Base-by-base conservation (phyloP, 495 filamentous ascomycete genomes). In the Lasiosphaeriaceae sp. region DNA sequence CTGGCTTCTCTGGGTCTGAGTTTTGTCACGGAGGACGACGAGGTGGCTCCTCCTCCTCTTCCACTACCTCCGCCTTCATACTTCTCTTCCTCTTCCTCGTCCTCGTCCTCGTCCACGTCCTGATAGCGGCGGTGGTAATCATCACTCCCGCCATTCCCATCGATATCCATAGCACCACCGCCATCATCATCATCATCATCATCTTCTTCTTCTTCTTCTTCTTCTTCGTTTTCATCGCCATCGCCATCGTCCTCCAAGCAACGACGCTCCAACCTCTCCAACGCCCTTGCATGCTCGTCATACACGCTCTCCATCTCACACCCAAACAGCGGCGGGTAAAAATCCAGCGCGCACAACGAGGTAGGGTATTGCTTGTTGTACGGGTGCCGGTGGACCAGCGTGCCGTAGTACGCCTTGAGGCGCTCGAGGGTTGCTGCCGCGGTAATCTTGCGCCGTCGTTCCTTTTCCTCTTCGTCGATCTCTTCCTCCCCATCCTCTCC, bases 271-370 rank as follows among this genome's bases (percentile, higher is more conserved):
- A 67, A 21, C 0, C 44, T 48, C 20, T 55, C 55, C 45, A 67
- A 16, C 0, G 59, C 65, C 23, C 37, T 11, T 21, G 45, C 47
- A 23, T 70, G 60, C 52, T 69, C 66, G 19, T 58, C 61, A 52
- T 71, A 61, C 7, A 71, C 59, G 44, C 57, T 66, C 41, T 76
- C 71, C 55, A 75, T 63, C 63, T 79, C 75, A 47, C 65, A 55
- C 45, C 65, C 66, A 48, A 74, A 76, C 22, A 78, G 57, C 31
- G 69, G 69, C 14, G 69, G 66, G 52, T 71, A 72, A 54, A 78
- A 77, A 48, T 77, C 70, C 26, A 77, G 37, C 11, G 71, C 70
- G 52, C 57, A 66, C 29, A 67, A 63, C 6, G 56, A 51, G 11
- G 57, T 45, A 3, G 69, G 65, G 14, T 65, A 59, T 51, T 64